A percentile compares a stretch with the other conserved stretches of the same genome.
phyloP scores from a whole-genome alignment of 192 early-diverging fungal genomes.

The Backusella macrospora region DNA sequence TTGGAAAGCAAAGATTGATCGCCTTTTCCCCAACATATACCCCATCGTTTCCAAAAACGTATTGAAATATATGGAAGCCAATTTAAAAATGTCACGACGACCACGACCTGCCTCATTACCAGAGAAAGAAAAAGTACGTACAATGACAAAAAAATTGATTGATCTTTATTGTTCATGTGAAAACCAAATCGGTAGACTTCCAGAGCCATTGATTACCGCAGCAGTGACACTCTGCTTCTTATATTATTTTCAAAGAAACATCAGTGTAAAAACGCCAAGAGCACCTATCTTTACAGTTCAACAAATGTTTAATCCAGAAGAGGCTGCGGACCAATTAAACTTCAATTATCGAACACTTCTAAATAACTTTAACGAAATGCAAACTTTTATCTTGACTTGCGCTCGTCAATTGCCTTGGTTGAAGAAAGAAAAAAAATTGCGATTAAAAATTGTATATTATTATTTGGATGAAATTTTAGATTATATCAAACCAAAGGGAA shows the following conservation, averaged over 20 bases:
- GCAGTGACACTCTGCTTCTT: background rate
- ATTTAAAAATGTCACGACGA: too few species aligned
- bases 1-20: background rate
- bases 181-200: background rate
- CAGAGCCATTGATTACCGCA: background rate
- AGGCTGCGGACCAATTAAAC: background rate
- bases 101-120: too few species aligned
- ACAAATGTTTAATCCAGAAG: background rate
- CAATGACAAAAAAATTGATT: background rate
- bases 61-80: too few species aligned
- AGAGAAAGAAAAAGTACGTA: background rate
- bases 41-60: background rate
- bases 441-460: background rate
- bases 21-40: background rate
- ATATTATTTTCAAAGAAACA: background rate
- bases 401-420: background rate
- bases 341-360: background rate
- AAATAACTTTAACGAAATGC: background rate
- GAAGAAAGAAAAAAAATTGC: background rate
- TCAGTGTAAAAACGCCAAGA: background rate
- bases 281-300: background rate
- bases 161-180: background rate
- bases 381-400: background rate
- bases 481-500: background rate
- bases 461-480: background rate